These are phyloP conservation scores for Vickermania ingenoplastis DNA, from an alignment of 208 protist species.

Conservation along the genomic window DNA sequence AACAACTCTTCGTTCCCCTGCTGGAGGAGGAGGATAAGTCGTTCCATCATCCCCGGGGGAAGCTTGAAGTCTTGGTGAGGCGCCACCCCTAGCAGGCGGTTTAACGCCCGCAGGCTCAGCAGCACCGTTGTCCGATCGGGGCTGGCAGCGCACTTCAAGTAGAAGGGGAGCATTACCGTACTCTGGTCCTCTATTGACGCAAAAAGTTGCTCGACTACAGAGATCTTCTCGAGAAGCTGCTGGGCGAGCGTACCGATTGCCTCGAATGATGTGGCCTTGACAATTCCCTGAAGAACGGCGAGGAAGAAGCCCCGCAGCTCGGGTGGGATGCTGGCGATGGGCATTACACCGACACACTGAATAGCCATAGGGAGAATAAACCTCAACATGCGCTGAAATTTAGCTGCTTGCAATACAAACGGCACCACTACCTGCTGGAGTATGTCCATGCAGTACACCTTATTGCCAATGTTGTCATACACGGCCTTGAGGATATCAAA, in stretches of 20 bases:
- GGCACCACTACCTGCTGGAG: constrained; percentile 29
- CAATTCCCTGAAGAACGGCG: constrained; percentile 20
- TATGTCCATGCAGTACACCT: constrained; percentile 23
- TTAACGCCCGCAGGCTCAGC: constrained; percentile 5
- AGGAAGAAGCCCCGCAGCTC: constrained; percentile 30
- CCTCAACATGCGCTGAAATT: constrained; percentile 24
- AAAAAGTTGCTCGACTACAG: constrained; percentile 23
- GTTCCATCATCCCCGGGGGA: neutral
- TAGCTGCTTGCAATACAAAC: constrained; percentile 33
- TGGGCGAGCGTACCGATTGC: constrained; percentile 20
- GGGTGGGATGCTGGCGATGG: constrained; percentile 12
- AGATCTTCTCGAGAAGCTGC: constrained; percentile 31
- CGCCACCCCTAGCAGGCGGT: neutral
- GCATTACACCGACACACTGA: constrained; percentile 17
- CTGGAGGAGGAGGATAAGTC: neutral
- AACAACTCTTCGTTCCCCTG: neutral
- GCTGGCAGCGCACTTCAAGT: constrained; percentile 20
- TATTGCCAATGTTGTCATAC: neutral
- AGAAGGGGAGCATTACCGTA: constrained; percentile 24
- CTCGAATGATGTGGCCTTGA: constrained; percentile 14
- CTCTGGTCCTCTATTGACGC: constrained; percentile 16
- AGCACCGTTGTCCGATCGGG: constrained; percentile 2
- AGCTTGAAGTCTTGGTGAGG: no score
- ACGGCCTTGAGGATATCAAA: neutral
- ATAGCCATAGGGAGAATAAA: constrained; percentile 46